phyloP scores from a whole-genome alignment of 192 early-diverging fungal species.

The Podila minutissima region DNA sequence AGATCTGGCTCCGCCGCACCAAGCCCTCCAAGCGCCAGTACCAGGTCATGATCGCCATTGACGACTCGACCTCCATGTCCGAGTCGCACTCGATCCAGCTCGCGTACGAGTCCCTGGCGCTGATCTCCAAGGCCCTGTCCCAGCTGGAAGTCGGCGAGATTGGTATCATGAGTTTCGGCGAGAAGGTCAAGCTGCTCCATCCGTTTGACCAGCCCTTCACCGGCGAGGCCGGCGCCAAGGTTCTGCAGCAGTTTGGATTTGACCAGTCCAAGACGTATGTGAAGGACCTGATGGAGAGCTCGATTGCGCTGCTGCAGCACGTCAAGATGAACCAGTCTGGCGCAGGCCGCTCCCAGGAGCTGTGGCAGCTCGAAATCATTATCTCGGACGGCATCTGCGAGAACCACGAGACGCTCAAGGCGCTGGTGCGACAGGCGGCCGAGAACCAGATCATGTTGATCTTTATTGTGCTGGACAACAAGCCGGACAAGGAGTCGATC shows the following conservation, averaged over 20 bases:
- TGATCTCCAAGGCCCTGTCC: constrained; percentile 91
- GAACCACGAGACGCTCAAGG: constrained; percentile 86
- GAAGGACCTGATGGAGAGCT: constrained; percentile 85
- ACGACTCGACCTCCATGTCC: constrained; percentile 98
- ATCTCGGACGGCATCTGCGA: constrained; percentile 98
- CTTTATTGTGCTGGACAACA: constrained; percentile 94
- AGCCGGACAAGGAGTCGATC: constrained; percentile 85
- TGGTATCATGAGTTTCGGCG: constrained; percentile 91
- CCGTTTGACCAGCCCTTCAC: constrained; percentile 95
- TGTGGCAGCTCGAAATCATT: constrained; percentile 97
- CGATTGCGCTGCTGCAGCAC: constrained; percentile 81
- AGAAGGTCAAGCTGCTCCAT: constrained; percentile 87
- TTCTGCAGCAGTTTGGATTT: constrained; percentile 93
- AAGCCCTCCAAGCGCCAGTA: constrained; percentile 97
- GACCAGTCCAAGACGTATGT: constrained; percentile 90
- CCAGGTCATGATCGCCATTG: constrained; percentile 97
- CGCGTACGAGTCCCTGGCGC: constrained; percentile 92
- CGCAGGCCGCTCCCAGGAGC: constrained; percentile 63
- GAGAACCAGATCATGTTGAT: constrained; percentile 93
- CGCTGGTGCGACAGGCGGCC: constrained; percentile 86
- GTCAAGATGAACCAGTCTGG: constrained; percentile 63
- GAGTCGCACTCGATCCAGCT: constrained; percentile 89
- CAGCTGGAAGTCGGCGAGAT: constrained; percentile 97
- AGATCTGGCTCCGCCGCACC: constrained; percentile 98
- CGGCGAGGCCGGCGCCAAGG: constrained; percentile 88